phyloP scores from a whole-genome alignment of 139 green algal genomes.

The Astrephomene gubernaculifera region DNA sequence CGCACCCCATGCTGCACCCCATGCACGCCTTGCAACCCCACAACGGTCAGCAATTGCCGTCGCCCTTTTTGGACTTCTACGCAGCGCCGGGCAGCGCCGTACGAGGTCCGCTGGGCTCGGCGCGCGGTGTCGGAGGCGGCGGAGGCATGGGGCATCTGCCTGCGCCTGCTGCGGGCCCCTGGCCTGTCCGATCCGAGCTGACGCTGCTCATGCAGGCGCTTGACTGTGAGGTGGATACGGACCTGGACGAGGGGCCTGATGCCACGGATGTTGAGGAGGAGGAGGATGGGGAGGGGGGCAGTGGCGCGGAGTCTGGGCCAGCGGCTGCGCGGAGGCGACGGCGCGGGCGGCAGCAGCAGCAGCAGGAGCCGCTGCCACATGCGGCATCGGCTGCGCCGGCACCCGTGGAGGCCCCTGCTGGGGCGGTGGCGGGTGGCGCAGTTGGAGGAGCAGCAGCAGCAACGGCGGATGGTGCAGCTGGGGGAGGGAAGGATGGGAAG shows the following conservation, averaged over 20 bases:
- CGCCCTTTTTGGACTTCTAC: conserved; percentile 17
- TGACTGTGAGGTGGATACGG: conserved; percentile 27
- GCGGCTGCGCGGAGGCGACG: neutral
- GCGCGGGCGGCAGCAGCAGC: neutral
- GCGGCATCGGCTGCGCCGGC: neutral
- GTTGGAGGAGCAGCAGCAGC: neutral
- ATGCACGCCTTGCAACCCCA: too few species aligned
- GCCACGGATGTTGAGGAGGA: conserved; percentile 19
- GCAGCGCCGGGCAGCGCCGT: neutral
- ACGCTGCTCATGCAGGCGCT: neutral
- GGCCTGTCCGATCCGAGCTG: conserved; percentile 12
- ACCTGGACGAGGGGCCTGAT: conserved; percentile 24
- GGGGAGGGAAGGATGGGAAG: too few species aligned
- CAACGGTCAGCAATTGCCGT: neutral
- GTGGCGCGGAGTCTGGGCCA: neutral
- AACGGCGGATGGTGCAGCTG: neutral
- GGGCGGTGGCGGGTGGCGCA: neutral
- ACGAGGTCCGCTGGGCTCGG: neutral
- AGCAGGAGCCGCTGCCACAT: neutral
- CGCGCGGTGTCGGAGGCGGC: neutral
- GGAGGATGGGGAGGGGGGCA: neutral
- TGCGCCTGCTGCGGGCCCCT: neutral
- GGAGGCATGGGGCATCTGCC: neutral
- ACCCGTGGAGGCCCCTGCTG: too few species aligned
- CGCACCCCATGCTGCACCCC: neutral